A percentile compares a stretch with the other conserved stretches of the same genome.
These are phyloP conservation scores for Kuraishia floccosa DNA, from an alignment of 805 yeast genomes.

Conservation along the genomic window DNA sequence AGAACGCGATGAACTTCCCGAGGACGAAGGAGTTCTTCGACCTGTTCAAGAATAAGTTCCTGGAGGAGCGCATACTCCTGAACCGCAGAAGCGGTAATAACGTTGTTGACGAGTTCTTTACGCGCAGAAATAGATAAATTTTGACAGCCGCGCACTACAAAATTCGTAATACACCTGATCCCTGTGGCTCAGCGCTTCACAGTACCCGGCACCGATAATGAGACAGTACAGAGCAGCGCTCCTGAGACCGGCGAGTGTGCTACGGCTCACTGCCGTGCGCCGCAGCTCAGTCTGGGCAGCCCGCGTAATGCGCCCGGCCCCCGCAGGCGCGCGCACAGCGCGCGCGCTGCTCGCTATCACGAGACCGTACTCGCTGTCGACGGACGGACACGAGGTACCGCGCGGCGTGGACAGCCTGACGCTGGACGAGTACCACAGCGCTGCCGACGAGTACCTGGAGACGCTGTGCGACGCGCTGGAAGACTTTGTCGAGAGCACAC, in stretches of 20 bases:
- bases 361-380: constrained; percentile 16
- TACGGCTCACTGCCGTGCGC: no score
- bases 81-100: neutral
- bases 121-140: no score
- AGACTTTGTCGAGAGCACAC: constrained; percentile 39
- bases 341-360: no score
- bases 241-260: no score
- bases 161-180: no score
- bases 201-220: no score
- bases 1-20: constrained; percentile 12
- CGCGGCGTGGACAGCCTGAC: constrained; percentile 36
- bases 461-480: constrained; percentile 57
- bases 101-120: constrained; percentile 3
- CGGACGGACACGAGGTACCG: constrained; percentile 46
- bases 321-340: no score
- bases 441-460: constrained; percentile 65
- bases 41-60: constrained; percentile 16
- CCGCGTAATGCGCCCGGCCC: no score
- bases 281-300: no score
- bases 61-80: constrained; percentile 12
- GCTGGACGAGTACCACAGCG: constrained; percentile 44
- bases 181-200: no score
- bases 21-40: constrained; percentile 17
- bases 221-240: no score
- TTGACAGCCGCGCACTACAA: no score